Base-by-base conservation (phyloP, 2,329 filamentous ascomycete species). In the Sclerotiophoma versabilis region DNA sequence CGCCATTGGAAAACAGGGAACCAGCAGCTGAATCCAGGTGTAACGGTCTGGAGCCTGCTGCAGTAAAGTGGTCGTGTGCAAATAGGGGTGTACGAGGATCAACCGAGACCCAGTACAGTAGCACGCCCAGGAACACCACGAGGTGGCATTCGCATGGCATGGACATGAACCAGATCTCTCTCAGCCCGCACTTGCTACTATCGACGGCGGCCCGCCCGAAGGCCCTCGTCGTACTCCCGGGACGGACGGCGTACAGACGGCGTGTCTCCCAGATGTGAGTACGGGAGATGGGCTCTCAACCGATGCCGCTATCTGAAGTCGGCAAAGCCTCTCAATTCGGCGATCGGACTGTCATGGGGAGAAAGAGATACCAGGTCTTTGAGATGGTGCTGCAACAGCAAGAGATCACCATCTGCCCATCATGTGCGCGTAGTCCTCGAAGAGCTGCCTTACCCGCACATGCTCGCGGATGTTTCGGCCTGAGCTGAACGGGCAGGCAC, bases 371-470 rank as follows among this genome's bases (percentile, higher is more conserved):
- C 46, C 60, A 57, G 19, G 60, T 68, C 6, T 69, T 70, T 44
- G 62, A 66, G 46, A 66, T 68, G 12, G 60, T 68, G 5, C 48
- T 63, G 33, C 65, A 71, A 38, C 59, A 26, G 33, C 63, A 59
- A 33, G 65, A 71, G 38, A 20, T 29, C 3, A 65, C 62, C 11
- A 56, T 62, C 6, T 70, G 69, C 52, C 58, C 63, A 36, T 63
- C 64, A 12, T 69, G 63, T 34, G 59, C 56, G 20, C 61, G 64
- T 34, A 66, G 57, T 41, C 56, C 62, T 19, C 61, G 45, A 37
- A 52, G 61, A 46, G 67, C 60, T 33, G 52, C 49, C 26, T 43
- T 71, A 38, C 62, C 63, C 36, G 63, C 65, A 37, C 58, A 66
- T 48, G 64, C 59, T 39, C 45, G 67, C 29, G 62, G 64, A 12